A percentile compares a stretch with the other conserved stretches of the same genome.
Conservation (phyloP, 2,329 filamentous ascomycete genomes). For the Epichloe coenophiala region DNA sequence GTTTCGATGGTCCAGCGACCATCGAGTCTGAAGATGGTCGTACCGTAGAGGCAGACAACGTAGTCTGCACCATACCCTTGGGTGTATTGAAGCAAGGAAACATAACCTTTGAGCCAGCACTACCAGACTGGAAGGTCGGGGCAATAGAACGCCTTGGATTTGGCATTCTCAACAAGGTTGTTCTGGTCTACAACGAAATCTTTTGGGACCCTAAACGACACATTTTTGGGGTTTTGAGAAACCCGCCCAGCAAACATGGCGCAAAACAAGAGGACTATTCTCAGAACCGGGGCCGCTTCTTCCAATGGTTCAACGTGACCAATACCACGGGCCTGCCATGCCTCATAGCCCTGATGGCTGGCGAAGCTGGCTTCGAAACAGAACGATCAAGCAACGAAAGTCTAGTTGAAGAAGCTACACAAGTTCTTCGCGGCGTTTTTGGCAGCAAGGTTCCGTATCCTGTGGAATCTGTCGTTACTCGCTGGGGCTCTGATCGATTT, state of each 20-base stretch:
- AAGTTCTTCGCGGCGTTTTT: conserved; percentile 66
- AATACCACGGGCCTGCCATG: conserved; percentile 81
- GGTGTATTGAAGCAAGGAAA: conserved; percentile 78
- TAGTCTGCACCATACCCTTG: conserved; percentile 83
- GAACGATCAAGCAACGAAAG: conserved; percentile 63
- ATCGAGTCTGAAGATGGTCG: conserved; percentile 70
- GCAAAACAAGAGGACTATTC: conserved; percentile 69
- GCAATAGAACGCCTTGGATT: conserved; percentile 79
- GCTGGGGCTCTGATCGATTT: conserved; percentile 85
- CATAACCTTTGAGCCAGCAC: conserved; percentile 73
- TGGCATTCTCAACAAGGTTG: conserved; percentile 88
- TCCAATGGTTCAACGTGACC: conserved; percentile 94
- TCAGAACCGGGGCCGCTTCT: conserved; percentile 74
- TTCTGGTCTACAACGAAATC: conserved; percentile 73
- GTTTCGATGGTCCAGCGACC: conserved; percentile 33
- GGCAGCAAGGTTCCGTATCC: conserved; percentile 59
- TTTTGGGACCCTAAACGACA: conserved; percentile 88
- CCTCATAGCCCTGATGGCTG: conserved; percentile 87
- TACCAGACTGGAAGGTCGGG: conserved; percentile 76
- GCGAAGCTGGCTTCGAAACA: conserved; percentile 80
- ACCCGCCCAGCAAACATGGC: conserved; percentile 55
- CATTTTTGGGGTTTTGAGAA: conserved; percentile 84
- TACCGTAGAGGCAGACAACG: conserved; percentile 66
- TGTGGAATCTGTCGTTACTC: conserved; percentile 74
- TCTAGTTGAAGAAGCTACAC: conserved; percentile 68